Evolutionary conservation across 1,284 basidiomycete species (phyloP), one percentile per base, ranked within the genome.

Genomic region (Fomitopsis betulina): DNA sequence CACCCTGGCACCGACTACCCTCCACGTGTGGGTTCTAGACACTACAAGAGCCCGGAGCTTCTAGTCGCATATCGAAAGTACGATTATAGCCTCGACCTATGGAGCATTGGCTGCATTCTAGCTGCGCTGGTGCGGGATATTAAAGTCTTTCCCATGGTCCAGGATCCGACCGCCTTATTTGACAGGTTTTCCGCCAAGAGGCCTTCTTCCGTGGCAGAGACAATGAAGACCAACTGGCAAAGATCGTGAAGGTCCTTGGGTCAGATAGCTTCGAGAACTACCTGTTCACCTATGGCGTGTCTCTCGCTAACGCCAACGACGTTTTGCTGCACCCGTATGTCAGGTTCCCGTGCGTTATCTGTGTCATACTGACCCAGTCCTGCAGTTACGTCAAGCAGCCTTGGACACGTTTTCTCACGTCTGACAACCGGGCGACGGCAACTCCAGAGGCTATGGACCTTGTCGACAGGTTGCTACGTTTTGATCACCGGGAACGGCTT

Each of bases 151-250:
- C 32, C n/a, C 33, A 17, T 35, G 15, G 35, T 43, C 39, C n/a
- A 56, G 30, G 39, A 13, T 47, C 38, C 53, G 49, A 47, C 13
- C 23, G 45, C 5, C n/a, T 47, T 27, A 5, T 10, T 33, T 21
- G 40, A 25, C 63, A 87, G 86, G 86, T 93, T 65, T 94, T 95
- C 78, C 84, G 89, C 57, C 90, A 87, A 71, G 93, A 95, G 67
- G 91, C 93, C 62, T 93, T 95, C 75, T 95, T 96, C 79, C 90
- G 92, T 62, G 93, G 93, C 9, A 84, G 88, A 60, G 91, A 94
- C 74, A 95, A 95, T 68, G 89, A 91, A 62, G 93, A 96, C 71
- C 93, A 96, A 71, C 78, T 96, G 51, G 85, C 94, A 65, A 93
- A 91, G 75, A 94, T 95, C 59, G 78, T 91, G 67, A 90, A 89